Base-by-base conservation (phyloP, 495 filamentous ascomycete genomes). In the Entonaema liquescens region DNA sequence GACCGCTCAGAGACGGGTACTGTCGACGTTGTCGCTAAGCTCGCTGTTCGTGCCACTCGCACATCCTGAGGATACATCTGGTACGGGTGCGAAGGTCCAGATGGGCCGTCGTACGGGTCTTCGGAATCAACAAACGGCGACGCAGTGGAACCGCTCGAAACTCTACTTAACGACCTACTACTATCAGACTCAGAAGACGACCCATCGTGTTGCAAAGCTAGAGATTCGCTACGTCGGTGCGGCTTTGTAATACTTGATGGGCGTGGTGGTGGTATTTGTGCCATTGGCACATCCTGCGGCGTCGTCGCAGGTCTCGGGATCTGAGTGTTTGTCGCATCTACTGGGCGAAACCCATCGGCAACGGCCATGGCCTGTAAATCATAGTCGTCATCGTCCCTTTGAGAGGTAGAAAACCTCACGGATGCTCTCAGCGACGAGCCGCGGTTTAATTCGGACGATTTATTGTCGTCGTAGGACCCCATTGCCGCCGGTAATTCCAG, bases 81-180 rank as follows among this genome's bases (percentile, higher is more conserved):
- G 77, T 97, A 97, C 0, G 94, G 93, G 72, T 95, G 93, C 44
- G 91, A 90, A n/a, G 92, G 93, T n/a, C 89, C 89, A 35, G 79
- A 83, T 1, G 88, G 83, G 12, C 89, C 89, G 21, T 81, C 82
- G 52, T 91, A 87, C 5, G 89, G 86, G 50, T 84, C 84, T 33
- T 92, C 89, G 2, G 82, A 44, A 33, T 82, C 83, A 21, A 87
- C 80, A 65, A 85, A 74, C 28, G 87, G 67, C 17, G 83, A 82
- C 4, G 72, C 57, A 25, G 79, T 80, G 21, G 81, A 79, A 12
- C 33, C 67, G 23, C 68, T 79, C 49, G 75, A 73, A 8, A 70
- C 69, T 55, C 78, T 73, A 12, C 71, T 74, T 29, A 78, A 58
- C 31, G 60, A 28, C 31, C 31, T 33, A 33, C 73, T 70, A 25